These are phyloP conservation scores for Hydrangea macrophylla DNA, from an alignment of 148 eudicot genomes.

Conservation along the genomic window DNA sequence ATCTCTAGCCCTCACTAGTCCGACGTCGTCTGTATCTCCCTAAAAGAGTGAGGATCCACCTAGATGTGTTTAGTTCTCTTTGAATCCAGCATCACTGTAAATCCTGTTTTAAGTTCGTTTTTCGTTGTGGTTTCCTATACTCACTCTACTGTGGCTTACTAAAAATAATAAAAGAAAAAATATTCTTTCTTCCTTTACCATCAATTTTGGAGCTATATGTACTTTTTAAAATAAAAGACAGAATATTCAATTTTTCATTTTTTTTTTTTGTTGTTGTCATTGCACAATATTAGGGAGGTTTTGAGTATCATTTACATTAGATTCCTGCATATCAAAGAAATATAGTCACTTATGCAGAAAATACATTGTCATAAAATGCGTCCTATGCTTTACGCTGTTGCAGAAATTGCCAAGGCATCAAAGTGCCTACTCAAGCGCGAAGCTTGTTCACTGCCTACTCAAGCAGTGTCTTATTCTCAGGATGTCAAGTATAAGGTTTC, in stretches of 20 bases:
- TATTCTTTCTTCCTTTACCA: not conserved
- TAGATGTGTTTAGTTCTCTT: not conserved
- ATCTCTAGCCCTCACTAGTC: not conserved
- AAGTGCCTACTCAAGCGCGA: too few species aligned
- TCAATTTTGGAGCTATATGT: not conserved
- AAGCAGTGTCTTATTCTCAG: slow-evolving; percentile 47
- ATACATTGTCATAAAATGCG: not conserved
- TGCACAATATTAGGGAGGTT: not conserved
- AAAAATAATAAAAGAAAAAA: too few species aligned
- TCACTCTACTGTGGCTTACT: too few species aligned
- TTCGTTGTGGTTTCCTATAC: too few species aligned
- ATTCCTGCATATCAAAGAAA: too few species aligned
- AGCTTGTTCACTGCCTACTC: slow-evolving; percentile 53
- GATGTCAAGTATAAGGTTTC: slow-evolving; percentile 40
- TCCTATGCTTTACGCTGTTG: slow-evolving; percentile 59
- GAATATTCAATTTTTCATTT: too few species aligned
- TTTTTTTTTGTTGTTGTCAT: too few species aligned
- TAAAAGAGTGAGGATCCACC: not conserved
- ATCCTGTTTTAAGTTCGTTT: too few species aligned
- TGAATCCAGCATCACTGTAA: not conserved
- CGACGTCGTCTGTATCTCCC: not conserved
- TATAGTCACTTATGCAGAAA: not conserved
- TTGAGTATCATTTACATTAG: not conserved
- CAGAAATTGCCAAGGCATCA: slow-evolving; percentile 81
- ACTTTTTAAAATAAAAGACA: too few species aligned